Percentiles rank a stretch among this genome's conserved stretches.
phyloP scores from a whole-genome alignment of 345 rosid genomes.

The Punica granatum region DNA sequence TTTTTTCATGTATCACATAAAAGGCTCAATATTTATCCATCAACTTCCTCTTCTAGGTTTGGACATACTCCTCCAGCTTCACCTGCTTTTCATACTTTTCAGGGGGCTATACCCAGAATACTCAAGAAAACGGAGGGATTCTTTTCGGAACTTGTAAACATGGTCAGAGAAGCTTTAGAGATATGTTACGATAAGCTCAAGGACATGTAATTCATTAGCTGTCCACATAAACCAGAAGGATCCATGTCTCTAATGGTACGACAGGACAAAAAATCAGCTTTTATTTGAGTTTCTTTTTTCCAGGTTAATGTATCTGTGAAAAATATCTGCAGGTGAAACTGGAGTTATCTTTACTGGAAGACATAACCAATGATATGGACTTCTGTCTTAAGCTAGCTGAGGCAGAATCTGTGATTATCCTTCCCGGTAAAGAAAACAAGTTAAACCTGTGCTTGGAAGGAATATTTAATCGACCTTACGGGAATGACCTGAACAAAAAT shows the following conservation, averaged over 20 bases:
- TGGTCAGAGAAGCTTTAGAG: slow-evolving; percentile 39
- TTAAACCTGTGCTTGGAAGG: too few species aligned
- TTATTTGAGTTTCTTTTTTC: too few species aligned
- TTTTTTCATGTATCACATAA: too few species aligned
- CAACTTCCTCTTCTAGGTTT: too few species aligned
- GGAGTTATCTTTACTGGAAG: slow-evolving; percentile 8
- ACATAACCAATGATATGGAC: slow-evolving; percentile 9
- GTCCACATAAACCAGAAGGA: slow-evolving; percentile 54
- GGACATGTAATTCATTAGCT: slow-evolving; percentile 50
- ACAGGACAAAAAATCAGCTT: too few species aligned
- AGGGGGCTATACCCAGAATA: slow-evolving; percentile 63
- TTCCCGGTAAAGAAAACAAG: slow-evolving; percentile 5
- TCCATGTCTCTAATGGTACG: slow-evolving; percentile 59
- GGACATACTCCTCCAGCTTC: not conserved
- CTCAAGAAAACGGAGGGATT: slow-evolving; percentile 51
- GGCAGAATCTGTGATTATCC: slow-evolving; percentile 10
- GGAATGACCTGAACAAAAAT: too few species aligned
- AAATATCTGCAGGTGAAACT: slow-evolving; percentile 9
- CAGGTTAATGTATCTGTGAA: not conserved
- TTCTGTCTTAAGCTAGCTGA: slow-evolving; percentile 12
- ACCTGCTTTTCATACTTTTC: slow-evolving; percentile 1
- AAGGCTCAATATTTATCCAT: too few species aligned
- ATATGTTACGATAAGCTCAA: slow-evolving; percentile 34
- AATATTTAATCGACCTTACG: too few species aligned
- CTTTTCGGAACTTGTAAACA: slow-evolving; percentile 33